phyloP scores from a whole-genome alignment of 2,329 filamentous ascomycete species.

The Cordyceps fumosorosea region DNA sequence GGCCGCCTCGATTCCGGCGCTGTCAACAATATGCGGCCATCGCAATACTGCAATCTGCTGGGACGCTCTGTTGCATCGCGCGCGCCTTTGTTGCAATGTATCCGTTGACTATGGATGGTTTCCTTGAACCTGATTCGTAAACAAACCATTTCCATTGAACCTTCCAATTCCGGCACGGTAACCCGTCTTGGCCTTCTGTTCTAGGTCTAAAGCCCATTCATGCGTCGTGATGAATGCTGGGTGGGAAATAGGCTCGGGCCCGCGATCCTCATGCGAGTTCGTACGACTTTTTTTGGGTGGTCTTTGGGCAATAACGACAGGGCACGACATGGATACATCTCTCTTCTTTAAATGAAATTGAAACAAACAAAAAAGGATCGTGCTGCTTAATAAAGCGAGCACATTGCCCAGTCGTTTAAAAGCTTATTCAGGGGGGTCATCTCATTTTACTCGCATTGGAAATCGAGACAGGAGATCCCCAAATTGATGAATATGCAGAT shows the following conservation, averaged over 20 bases:
- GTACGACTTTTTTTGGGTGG: not conserved
- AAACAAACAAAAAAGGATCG: not conserved
- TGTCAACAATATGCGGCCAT: constrained; percentile 3
- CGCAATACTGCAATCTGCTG: not conserved
- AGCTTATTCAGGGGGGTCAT: constrained; percentile 4
- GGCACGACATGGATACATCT: not conserved
- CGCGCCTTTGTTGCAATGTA: not conserved
- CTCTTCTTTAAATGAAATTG: not conserved
- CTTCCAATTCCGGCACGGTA: not conserved
- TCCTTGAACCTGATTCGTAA: too few relatives aligned
- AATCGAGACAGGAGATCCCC: not conserved
- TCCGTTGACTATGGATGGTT: not conserved
- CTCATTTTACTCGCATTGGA: not conserved
- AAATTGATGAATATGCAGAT: not conserved
- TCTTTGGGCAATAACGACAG: not conserved
- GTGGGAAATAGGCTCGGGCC: not conserved
- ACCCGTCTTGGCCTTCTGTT: not conserved
- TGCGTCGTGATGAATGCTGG: not conserved
- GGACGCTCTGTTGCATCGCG: not conserved
- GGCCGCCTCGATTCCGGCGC: constrained; percentile 1
- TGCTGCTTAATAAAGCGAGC: too few relatives aligned
- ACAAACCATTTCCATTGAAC: not conserved
- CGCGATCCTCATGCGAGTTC: not conserved
- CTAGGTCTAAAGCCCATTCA: not conserved
- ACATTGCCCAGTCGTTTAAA: not conserved